phyloP scores from a whole-genome alignment of 2,329 filamentous ascomycete species.

The Chaetomiaceae sp. region DNA sequence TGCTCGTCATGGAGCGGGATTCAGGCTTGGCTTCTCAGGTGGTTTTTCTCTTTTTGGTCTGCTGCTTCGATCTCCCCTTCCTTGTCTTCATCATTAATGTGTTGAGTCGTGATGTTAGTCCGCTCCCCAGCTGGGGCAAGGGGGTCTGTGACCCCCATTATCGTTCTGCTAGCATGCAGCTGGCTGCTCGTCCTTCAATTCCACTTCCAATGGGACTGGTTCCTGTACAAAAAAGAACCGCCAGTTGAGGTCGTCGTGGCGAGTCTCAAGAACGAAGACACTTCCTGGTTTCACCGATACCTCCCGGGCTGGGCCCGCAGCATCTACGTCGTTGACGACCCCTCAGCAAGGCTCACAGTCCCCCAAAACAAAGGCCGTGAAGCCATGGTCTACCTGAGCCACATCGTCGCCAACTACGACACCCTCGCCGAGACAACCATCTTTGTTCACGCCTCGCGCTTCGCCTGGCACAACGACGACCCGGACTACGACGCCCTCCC shows the following conservation, averaged over 20 bases:
- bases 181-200: constrained; percentile 10
- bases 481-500: constrained; percentile 52
- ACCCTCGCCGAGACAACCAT: constrained; percentile 40
- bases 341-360: constrained; percentile 44
- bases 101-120: constrained; percentile 2
- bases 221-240: background rate
- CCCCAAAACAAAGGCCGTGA: constrained; percentile 48
- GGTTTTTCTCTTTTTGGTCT: background rate
- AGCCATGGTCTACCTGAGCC: constrained; percentile 51
- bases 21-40: background rate
- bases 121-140: background rate
- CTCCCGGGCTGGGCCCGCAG: constrained; percentile 47
- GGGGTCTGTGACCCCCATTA: constrained; percentile 6
- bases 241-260: constrained; percentile 22
- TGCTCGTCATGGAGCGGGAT: background rate
- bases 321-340: constrained; percentile 52
- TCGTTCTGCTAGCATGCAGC: constrained; percentile 1
- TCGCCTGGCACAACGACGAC: constrained; percentile 52
- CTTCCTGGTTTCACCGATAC: constrained; percentile 39
- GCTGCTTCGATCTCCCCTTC: background rate
- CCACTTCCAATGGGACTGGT: constrained; percentile 3
- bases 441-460: constrained; percentile 47
- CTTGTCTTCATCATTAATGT: background rate
- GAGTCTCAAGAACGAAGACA: constrained; percentile 19
- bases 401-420: constrained; percentile 49